These are phyloP conservation scores for Lentinula raphanica DNA, from an alignment of 768 basidiomycete species.

Conservation along the genomic window DNA sequence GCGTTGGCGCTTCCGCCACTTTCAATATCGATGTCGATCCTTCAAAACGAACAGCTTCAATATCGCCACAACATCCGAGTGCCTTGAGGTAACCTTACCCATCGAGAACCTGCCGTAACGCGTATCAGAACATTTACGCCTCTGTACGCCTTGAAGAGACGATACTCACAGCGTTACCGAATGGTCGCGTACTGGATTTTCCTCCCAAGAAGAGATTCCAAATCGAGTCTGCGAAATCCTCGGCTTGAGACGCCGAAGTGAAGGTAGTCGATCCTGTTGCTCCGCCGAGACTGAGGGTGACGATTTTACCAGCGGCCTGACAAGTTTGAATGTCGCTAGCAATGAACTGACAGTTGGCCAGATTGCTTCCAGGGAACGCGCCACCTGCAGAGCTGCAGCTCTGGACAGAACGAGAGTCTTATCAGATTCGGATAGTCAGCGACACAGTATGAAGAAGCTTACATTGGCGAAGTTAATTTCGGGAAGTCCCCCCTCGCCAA, in stretches of 20 bases:
- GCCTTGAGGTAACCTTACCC: conserved; percentile 37
- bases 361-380: conserved; percentile 48
- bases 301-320: conserved; percentile 49
- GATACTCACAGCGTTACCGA: conserved; percentile 43
- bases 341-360: conserved; percentile 54
- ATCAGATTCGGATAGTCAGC: neutral
- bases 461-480: conserved; percentile 60
- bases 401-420: too few species aligned
- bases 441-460: conserved; percentile 11
- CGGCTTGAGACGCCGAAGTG: conserved; percentile 43
- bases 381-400: conserved; percentile 41
- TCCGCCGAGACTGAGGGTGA: conserved; percentile 47
- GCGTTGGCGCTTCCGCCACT: conserved; percentile 43
- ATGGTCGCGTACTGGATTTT: conserved; percentile 50
- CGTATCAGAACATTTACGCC: neutral
- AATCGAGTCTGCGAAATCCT: conserved; percentile 49
- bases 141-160: neutral
- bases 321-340: conserved; percentile 53
- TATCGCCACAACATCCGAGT: neutral
- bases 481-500: conserved; percentile 51
- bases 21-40: conserved; percentile 63
- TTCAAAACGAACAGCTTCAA: conserved; percentile 12
- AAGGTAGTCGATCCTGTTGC: conserved; percentile 50
- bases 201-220: conserved; percentile 72
- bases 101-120: conserved; percentile 37